These are phyloP conservation scores for Beauveria sp. DNA, from an alignment of 2,329 filamentous ascomycete species.

Conservation along the genomic window DNA sequence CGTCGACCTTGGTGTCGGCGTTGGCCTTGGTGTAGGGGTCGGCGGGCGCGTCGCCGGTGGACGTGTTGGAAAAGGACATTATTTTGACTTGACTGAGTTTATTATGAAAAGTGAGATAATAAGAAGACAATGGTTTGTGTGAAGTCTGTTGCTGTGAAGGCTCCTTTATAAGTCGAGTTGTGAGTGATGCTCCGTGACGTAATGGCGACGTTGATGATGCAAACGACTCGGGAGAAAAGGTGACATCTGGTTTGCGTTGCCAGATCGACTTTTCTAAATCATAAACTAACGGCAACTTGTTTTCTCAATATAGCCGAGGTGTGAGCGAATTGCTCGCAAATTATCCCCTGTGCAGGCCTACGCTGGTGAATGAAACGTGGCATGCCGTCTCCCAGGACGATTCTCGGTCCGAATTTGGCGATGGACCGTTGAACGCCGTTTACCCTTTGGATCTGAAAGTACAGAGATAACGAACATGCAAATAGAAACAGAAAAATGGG, in stretches of 20 bases:
- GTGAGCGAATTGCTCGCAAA: neutral
- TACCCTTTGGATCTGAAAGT: no score
- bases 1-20: conserved; percentile 50
- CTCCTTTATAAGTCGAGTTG: neutral
- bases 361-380: no score
- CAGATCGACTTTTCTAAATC: neutral
- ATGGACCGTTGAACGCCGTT: no score
- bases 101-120: neutral
- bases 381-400: no score
- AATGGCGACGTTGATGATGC: conserved; percentile 11
- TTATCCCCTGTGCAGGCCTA: no score
- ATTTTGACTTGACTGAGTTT: conserved; percentile 13
- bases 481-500: no score
- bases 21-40: conserved; percentile 77
- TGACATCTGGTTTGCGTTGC: neutral
- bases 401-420: no score
- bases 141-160: neutral
- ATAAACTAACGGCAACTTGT: neutral
- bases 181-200: conserved; percentile 1
- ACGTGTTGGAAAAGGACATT: conserved; percentile 46
- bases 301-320: neutral
- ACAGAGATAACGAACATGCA: no score
- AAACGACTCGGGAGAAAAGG: neutral
- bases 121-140: neutral
- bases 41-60: conserved; percentile 53